Evolutionary conservation across 257 asterid species (phyloP), one percentile per base, ranked within the genome.

Genomic region (Eucommia ulmoides): DNA sequence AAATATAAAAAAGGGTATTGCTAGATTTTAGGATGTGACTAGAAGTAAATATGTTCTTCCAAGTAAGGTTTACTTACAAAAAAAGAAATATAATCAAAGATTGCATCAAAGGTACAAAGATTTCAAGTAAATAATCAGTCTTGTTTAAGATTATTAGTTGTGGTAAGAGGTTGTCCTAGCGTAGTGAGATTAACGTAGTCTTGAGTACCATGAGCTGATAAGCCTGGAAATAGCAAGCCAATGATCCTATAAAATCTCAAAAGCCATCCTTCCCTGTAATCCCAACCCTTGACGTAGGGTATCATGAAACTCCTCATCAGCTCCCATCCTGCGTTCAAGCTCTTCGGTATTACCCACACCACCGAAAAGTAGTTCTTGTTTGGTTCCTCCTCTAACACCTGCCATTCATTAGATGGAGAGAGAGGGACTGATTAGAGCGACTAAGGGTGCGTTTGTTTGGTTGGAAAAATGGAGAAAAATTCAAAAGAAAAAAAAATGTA

Each of bases 321-420:
- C 54, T 84, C 93, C 88, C 93, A 80, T 8, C 74, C 1, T 9
- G 72, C 71, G 65, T 84, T 79, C 9, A 59, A 44, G 48, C 69
- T 69, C 62, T 26, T 65, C 1, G 45, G 51, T 22, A 78, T 19
- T 16, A 71, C 0, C 2, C 56, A 54, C 25, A 63, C 3, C 12
- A 60, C 29, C 1, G 74, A 68, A 54, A 73, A 75, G 45, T 69
- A 75, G 29, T 75, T 76, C 58, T 62, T 75, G 38, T 20, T 7
- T 54, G 73, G 69, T 45, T 61, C 75, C 49, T 81, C 83, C 1
- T 23, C 60, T 11, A 75, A 65, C 33, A 58, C 58, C 88, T 83
- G 58, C 59, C 63, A 0, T 38, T 6, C 16, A 20, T 19, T 22
- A 5, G n/a, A n/a, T n/a, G n/a, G n/a, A n/a, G n/a, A n/a, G n/a